phyloP scores from a whole-genome alignment of 768 basidiomycete species.

The Cystobasidium tubakii region DNA sequence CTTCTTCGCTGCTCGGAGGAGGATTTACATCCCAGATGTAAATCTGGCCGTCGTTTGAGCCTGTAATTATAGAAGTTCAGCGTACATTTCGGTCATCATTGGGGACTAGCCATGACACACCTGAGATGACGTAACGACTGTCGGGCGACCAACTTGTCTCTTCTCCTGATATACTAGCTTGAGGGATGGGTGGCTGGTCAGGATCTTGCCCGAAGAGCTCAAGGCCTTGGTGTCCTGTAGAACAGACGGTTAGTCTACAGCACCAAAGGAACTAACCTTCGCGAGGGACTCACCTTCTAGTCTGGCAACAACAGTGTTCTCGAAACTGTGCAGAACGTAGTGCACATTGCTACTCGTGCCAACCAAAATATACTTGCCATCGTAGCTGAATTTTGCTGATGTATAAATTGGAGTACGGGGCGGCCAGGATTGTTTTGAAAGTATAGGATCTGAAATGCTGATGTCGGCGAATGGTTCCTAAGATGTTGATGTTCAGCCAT shows the following conservation, averaged over 20 bases:
- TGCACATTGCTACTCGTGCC: slow-evolving; percentile 90
- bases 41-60: slow-evolving; percentile 65
- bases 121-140: slow-evolving; percentile 79
- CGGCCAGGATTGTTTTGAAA: slow-evolving; percentile 68
- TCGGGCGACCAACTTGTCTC: slow-evolving; percentile 93
- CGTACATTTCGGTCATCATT: no score
- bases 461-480: slow-evolving; percentile 76
- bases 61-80: no score
- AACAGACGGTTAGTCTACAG: not conserved
- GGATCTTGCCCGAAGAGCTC: slow-evolving; percentile 59
- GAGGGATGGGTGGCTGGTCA: slow-evolving; percentile 59
- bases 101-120: slow-evolving; percentile 53
- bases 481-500: not conserved
- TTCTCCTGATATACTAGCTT: slow-evolving; percentile 77
- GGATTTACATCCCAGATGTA: slow-evolving; percentile 72
- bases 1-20: slow-evolving; percentile 46
- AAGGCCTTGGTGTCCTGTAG: slow-evolving; percentile 59
- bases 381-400: slow-evolving; percentile 78
- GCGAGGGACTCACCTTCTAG: slow-evolving; percentile 58
- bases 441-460: slow-evolving; percentile 68
- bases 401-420: slow-evolving; percentile 86
- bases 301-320: slow-evolving; percentile 73
- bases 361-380: slow-evolving; percentile 81
- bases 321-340: slow-evolving; percentile 86
- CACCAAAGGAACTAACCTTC: not conserved